A percentile compares a stretch with the other conserved stretches of the same genome.
Evolutionary conservation across 2,329 filamentous ascomycete species (phyloP).

Genomic region (Neopestalotiopsis sp.): DNA sequence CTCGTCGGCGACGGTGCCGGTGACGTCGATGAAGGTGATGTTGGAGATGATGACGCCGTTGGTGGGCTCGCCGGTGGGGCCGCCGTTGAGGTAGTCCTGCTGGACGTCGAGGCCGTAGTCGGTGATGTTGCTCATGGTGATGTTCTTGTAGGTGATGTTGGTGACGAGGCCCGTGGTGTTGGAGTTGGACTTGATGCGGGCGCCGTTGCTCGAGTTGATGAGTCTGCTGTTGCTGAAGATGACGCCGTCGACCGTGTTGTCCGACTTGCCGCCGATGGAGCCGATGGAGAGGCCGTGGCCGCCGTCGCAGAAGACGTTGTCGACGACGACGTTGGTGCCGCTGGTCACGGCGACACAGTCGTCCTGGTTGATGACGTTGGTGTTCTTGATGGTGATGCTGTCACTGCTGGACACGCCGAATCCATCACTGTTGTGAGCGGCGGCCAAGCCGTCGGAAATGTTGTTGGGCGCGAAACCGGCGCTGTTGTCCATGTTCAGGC

Average conservation of each 20-base stretch:
- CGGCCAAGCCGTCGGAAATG: conserved; percentile 28
- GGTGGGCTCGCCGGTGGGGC: conserved; percentile 40
- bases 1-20: conserved; percentile 5
- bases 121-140: conserved; percentile 49
- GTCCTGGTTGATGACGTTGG: conserved; percentile 61
- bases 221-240: conserved; percentile 49
- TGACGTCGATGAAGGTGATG: conserved; percentile 38
- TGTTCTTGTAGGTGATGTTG: conserved; percentile 52
- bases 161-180: conserved; percentile 51
- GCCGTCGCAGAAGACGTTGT: conserved; percentile 47
- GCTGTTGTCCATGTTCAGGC: conserved; percentile 27
- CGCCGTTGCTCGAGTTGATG: conserved; percentile 53
- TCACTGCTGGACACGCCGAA: conserved; percentile 54
- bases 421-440: conserved; percentile 59
- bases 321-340: conserved; percentile 48
- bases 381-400: conserved; percentile 54
- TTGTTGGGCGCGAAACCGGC: conserved; percentile 17
- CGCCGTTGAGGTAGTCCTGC: conserved; percentile 36
- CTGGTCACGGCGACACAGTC: conserved; percentile 65
- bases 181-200: conserved; percentile 57
- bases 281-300: conserved; percentile 58
- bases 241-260: conserved; percentile 54
- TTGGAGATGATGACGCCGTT: conserved; percentile 46
- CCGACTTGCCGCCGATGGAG: conserved; percentile 52
- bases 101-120: conserved; percentile 42